Evolutionary conservation across 305 asterid genomes (phyloP).

Genomic region (Plantago coronopus): DNA sequence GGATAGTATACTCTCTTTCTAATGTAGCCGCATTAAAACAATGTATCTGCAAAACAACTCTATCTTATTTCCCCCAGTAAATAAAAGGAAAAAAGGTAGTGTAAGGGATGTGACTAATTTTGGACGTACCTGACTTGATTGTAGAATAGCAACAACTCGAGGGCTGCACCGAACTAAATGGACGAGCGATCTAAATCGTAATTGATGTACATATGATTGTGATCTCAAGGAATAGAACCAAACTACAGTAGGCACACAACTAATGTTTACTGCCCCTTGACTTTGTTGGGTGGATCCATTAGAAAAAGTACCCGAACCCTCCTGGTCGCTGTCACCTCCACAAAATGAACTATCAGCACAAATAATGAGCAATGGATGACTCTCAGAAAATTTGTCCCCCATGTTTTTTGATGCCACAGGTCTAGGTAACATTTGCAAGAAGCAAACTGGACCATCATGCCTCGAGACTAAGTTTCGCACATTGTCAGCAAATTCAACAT

Average conservation of each 20-base stretch:
- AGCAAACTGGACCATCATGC: slow-evolving; percentile 89
- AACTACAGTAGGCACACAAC: slow-evolving; percentile 64
- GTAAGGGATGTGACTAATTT: not conserved
- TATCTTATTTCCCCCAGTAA: slow-evolving; percentile 15
- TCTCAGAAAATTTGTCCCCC: slow-evolving; percentile 51
- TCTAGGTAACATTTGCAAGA: slow-evolving; percentile 62
- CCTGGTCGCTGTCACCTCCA: slow-evolving; percentile 50
- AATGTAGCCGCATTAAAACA: slow-evolving; percentile 76
- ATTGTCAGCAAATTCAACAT: slow-evolving; percentile 76
- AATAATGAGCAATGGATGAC: slow-evolving; percentile 68
- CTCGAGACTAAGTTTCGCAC: slow-evolving; percentile 74
- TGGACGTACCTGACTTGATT: slow-evolving; percentile 71
- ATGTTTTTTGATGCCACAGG: slow-evolving; percentile 37
- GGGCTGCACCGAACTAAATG: slow-evolving; percentile 84
- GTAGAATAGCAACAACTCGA: slow-evolving; percentile 74
- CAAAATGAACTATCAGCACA: slow-evolving; percentile 80
- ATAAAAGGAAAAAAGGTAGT: not conserved
- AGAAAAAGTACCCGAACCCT: slow-evolving; percentile 34
- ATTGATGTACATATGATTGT: slow-evolving; percentile 73
- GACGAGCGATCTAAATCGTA: slow-evolving; percentile 78
- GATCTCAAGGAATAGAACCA: slow-evolving; percentile 85
- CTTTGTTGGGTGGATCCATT: slow-evolving; percentile 45
- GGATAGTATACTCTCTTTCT: slow-evolving; percentile 68
- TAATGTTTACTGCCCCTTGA: slow-evolving; percentile 39
- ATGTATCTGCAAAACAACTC: slow-evolving; percentile 57